Evolutionary conservation across 352 stramenopile genomes (phyloP).

Genomic region (Phytophthora sp.): DNA sequence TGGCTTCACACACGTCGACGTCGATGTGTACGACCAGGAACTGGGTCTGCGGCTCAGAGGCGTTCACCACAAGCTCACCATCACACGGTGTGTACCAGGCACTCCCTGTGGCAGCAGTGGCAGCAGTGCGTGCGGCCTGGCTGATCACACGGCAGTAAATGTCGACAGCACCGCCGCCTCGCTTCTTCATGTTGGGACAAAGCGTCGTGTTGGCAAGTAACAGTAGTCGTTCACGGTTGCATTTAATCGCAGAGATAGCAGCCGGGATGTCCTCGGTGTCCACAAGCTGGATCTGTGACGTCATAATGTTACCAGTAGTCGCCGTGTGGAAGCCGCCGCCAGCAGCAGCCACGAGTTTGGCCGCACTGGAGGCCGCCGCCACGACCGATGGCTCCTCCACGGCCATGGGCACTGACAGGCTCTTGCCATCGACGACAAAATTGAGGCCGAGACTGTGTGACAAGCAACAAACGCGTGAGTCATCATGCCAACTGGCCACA

Average conservation of each 20-base stretch:
- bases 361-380: conserved; percentile 80
- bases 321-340: conserved; percentile 77
- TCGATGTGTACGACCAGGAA: conserved; percentile 88
- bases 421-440: conserved; percentile 85
- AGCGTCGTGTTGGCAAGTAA: conserved; percentile 77
- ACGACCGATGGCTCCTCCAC: conserved; percentile 89
- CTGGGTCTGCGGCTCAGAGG: conserved; percentile 41
- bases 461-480: conserved; percentile 4
- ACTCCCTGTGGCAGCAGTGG: conserved; percentile 25
- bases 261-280: conserved; percentile 65
- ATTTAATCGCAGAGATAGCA: conserved; percentile 59
- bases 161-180: conserved; percentile 76
- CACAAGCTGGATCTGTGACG: conserved; percentile 86
- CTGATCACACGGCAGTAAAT: conserved; percentile 86
- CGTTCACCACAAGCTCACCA: conserved; percentile 59
- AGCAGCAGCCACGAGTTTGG: conserved; percentile 78
- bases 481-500: not conserved
- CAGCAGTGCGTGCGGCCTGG: conserved; percentile 38
- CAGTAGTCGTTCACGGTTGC: conserved; percentile 63
- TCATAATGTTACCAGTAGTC: conserved; percentile 88
- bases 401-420: conserved; percentile 82
- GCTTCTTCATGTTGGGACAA: conserved; percentile 88
- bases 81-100: conserved; percentile 69
- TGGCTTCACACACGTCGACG: conserved; percentile 89
- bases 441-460: conserved; percentile 79